Evolutionary conservation across 148 eudicot species (phyloP).

Genomic region (Cornus kousa): DNA sequence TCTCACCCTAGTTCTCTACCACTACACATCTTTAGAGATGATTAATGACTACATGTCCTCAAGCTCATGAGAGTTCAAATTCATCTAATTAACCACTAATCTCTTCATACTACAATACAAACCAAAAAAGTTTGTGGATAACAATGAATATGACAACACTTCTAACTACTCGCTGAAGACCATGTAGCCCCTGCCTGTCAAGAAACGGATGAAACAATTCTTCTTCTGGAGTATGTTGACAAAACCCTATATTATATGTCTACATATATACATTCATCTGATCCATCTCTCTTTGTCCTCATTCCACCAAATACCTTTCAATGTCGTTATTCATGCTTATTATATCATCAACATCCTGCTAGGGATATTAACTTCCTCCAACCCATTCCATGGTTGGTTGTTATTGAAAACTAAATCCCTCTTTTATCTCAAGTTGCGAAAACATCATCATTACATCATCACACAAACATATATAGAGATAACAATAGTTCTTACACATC

Average conservation of each 20-base stretch:
- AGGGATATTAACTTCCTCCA: no score
- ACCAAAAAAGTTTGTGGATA: conserved; percentile 8
- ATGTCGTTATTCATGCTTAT: background rate
- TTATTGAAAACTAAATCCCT: no score
- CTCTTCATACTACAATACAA: background rate
- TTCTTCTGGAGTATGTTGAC: background rate
- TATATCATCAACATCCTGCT: background rate
- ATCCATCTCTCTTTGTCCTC: background rate
- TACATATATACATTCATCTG: background rate
- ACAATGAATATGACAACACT: background rate
- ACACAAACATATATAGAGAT: no score
- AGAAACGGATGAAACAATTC: background rate
- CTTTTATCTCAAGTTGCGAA: no score
- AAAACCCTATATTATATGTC: background rate
- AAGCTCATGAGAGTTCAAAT: background rate
- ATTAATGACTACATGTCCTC: background rate
- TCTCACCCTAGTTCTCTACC: background rate
- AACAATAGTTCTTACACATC: no score
- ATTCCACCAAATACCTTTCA: background rate
- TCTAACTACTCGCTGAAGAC: background rate
- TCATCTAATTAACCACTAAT: background rate
- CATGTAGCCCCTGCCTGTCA: background rate
- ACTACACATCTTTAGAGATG: background rate
- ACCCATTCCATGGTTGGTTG: no score
- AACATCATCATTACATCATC: no score